Evolutionary conservation across 2,329 filamentous ascomycete genomes (phyloP), one percentile per base, ranked within the genome.

Genomic region (Colletotrichum endophyticum): DNA sequence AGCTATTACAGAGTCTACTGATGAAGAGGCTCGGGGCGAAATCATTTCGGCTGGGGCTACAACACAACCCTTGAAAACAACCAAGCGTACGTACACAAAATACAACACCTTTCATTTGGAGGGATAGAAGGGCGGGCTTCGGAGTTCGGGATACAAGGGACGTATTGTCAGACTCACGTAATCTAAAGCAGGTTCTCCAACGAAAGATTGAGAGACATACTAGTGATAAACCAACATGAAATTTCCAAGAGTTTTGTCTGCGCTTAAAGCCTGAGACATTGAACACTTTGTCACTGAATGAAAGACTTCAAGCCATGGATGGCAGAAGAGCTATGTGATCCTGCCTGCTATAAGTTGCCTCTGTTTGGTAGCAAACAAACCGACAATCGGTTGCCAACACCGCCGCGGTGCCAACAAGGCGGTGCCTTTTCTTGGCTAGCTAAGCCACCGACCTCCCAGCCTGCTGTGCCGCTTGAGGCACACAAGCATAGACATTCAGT

Each of bases 91-190:
- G 15, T 36, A 70, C 25, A 70, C 67, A 15, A 62, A 70, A 62
- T 70, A 70, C 67, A 70, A 70, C 56, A 70, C 67, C 9, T 70
- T 70, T 28, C 53, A 61, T 12, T 61, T 70, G 53, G 67, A 70
- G 25, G 56, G 34, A 70, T 70, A 70, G 67, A 49, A 22, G 4
- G 44, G n/a, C 13, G 59, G 16, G 30, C n/a, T 22, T 22, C 30
- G 59, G 59, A 22, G 30, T 63, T 63, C 28, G 19, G 57, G 30
- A 61, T 22, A 32, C 28, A 12, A 61, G 15, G 57, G 19, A 61
- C 44, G 44, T 13, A 22, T 53, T 53, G n/a, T 53, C 44, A 53
- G 44, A 53, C n/a, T 53, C 44, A 53, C 44, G 11, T 22, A 53
- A 53, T 53, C 11, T 53, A 53, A 53, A 53, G 44, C 44, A 53